phyloP scores from a whole-genome alignment of 2,329 filamentous ascomycete genomes.

The Clonostachys solani region DNA sequence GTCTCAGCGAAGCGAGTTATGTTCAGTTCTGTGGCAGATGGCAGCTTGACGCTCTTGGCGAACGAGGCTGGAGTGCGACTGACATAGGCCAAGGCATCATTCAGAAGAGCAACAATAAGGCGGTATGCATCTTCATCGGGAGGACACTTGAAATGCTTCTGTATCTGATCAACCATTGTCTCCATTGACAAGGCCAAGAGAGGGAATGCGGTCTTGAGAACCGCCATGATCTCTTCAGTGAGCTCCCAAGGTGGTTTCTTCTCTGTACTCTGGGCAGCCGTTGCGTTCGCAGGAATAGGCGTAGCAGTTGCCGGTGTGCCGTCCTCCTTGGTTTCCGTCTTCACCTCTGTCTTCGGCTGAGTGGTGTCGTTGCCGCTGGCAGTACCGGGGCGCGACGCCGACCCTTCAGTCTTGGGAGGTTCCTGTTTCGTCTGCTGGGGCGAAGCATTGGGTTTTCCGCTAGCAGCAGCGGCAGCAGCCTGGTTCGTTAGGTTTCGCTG shows the following conservation, averaged over 20 bases:
- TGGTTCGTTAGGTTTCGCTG: slow-evolving; percentile 44
- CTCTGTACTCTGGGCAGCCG: slow-evolving; percentile 13
- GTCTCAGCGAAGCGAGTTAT: slow-evolving; percentile 96
- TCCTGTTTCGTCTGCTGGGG: slow-evolving; percentile 49
- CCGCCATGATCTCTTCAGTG: slow-evolving; percentile 91
- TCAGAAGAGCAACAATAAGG: slow-evolving; percentile 93
- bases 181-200: slow-evolving; percentile 97
- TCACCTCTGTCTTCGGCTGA: slow-evolving; percentile 37
- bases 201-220: slow-evolving; percentile 95
- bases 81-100: slow-evolving; percentile 91
- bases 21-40: slow-evolving; percentile 86
- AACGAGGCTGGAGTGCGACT: slow-evolving; percentile 83
- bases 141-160: slow-evolving; percentile 98
- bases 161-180: slow-evolving; percentile 98
- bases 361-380: slow-evolving; percentile 38
- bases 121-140: slow-evolving; percentile 97
- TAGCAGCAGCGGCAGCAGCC: slow-evolving; percentile 29
- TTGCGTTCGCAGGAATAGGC: slow-evolving; percentile 5
- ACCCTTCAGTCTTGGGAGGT: slow-evolving; percentile 26
- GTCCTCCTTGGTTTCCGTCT: slow-evolving; percentile 15
- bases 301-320: slow-evolving; percentile 16
- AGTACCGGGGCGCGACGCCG: slow-evolving; percentile 43
- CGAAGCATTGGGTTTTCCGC: slow-evolving; percentile 38
- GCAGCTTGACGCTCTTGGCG: slow-evolving; percentile 86
- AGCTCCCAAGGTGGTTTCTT: slow-evolving; percentile 93